These are phyloP conservation scores for Verticillium zaregamsianum DNA, from an alignment of 2,329 filamentous ascomycete genomes.

Conservation along the genomic window DNA sequence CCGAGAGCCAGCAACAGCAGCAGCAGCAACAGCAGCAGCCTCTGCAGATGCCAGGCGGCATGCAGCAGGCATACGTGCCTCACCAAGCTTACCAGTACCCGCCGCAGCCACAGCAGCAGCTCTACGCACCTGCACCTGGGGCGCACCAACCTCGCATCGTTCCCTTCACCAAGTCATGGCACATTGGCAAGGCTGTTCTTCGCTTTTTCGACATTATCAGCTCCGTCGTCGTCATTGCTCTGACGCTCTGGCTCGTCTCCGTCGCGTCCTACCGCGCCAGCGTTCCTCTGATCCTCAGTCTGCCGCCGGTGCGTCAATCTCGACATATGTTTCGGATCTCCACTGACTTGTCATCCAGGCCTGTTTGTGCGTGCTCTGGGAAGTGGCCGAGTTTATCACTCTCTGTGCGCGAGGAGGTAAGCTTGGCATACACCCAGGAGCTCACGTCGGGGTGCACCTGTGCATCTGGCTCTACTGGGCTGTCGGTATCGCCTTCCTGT, in stretches of 20 bases:
- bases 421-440: conserved; percentile 36
- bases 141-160: not conserved
- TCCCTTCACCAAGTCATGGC: conserved; percentile 17
- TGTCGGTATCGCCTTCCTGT: conserved; percentile 19
- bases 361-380: conserved; percentile 30
- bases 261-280: not conserved
- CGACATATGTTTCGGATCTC: not conserved
- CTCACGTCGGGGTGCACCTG: conserved; percentile 37
- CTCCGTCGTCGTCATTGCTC: conserved; percentile 14
- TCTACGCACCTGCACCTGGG: not conserved
- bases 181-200: conserved; percentile 24
- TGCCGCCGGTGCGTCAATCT: conserved; percentile 3
- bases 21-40: not conserved
- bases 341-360: conserved; percentile 20
- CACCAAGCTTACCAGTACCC: not conserved
- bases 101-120: conserved; percentile 5
- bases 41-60: not conserved
- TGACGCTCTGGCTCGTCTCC: not conserved
- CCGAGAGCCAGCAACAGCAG: not conserved
- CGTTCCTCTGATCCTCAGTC: not conserved
- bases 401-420: conserved; percentile 25
- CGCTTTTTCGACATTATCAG: conserved; percentile 21
- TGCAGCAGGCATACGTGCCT: not conserved
- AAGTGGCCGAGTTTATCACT: conserved; percentile 31
- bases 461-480: conserved; percentile 33